Conservation (phyloP, 2,329 filamentous ascomycete species). For the Paraconiothyrium brasiliense region DNA sequence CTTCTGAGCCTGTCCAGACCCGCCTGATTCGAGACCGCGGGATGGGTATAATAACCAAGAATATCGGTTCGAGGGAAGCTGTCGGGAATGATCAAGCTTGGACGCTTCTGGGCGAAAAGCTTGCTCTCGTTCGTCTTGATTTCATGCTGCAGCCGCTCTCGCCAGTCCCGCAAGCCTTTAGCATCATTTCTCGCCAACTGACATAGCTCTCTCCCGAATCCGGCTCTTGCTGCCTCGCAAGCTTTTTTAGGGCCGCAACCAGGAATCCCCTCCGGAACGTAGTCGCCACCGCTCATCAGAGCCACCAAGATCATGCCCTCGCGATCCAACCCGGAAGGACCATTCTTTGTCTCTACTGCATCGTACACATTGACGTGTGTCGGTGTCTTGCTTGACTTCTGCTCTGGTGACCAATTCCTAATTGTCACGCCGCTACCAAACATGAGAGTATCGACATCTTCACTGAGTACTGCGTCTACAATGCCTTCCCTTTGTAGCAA, state of each 20-base stretch:
- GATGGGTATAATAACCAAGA: slow-evolving; percentile 86
- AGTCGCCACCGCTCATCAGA: slow-evolving; percentile 95
- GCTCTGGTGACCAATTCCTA: slow-evolving; percentile 83
- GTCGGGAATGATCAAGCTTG: slow-evolving; percentile 77
- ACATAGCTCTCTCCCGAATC: slow-evolving; percentile 82
- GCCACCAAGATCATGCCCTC: slow-evolving; percentile 95
- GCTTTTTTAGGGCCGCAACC: slow-evolving; percentile 89
- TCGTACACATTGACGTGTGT: slow-evolving; percentile 90
- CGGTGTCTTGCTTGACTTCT: slow-evolving; percentile 70
- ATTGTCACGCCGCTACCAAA: slow-evolving; percentile 86
- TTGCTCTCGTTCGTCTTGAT: slow-evolving; percentile 84
- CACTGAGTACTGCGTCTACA: slow-evolving; percentile 86
- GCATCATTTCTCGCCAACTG: slow-evolving; percentile 68
- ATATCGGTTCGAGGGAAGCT: slow-evolving; percentile 83
- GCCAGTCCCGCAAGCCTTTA: slow-evolving; percentile 73
- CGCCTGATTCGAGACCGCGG: slow-evolving; percentile 74
- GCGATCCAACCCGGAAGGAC: slow-evolving; percentile 72
- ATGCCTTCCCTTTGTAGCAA: slow-evolving; percentile 78
- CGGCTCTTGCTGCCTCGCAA: slow-evolving; percentile 87
- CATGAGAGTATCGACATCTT: slow-evolving; percentile 98
- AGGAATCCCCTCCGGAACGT: slow-evolving; percentile 85
- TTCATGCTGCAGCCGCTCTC: slow-evolving; percentile 75
- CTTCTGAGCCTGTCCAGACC: slow-evolving; percentile 65
- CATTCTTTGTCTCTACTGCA: slow-evolving; percentile 64
- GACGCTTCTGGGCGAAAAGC: slow-evolving; percentile 80